Conservation (phyloP, 768 basidiomycete species). For the Tricholoma flavovirens region DNA sequence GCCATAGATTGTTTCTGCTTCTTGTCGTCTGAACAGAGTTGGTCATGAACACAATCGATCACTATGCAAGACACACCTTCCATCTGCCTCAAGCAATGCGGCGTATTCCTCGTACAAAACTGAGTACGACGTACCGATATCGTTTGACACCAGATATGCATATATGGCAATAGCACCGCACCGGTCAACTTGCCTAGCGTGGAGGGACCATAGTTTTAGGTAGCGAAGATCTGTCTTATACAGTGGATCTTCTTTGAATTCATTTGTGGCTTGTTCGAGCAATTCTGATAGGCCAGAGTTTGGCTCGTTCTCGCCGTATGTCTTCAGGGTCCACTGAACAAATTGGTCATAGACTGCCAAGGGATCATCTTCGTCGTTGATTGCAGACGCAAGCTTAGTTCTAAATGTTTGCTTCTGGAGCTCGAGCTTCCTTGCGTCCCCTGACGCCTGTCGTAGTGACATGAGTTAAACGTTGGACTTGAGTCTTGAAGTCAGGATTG, state of each 20-base stretch:
- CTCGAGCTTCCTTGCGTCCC: constrained; percentile 21
- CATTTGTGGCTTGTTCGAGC: constrained; percentile 76
- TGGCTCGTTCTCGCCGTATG: constrained; percentile 64
- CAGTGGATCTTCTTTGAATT: constrained; percentile 75
- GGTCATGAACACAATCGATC: not conserved
- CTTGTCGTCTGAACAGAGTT: constrained; percentile 45
- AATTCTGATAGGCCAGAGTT: constrained; percentile 73
- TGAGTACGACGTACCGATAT: constrained; percentile 73
- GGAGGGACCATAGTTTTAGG: constrained; percentile 86
- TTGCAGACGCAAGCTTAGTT: constrained; percentile 42
- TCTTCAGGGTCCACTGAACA: constrained; percentile 83
- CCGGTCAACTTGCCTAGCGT: constrained; percentile 75
- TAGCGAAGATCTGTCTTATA: constrained; percentile 90
- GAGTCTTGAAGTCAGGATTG: constrained; percentile 9
- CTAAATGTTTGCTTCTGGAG: constrained; percentile 31
- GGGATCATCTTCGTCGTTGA: constrained; percentile 78
- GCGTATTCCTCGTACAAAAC: constrained; percentile 93
- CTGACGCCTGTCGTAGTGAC: constrained; percentile 10
- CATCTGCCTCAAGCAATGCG: constrained; percentile 62
- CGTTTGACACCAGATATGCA: constrained; percentile 63
- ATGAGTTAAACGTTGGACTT: constrained; percentile 15
- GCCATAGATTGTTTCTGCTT: constrained; percentile 78
- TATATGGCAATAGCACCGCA: constrained; percentile 66
- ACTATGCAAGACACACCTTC: constrained; percentile 53
- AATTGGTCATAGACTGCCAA: constrained; percentile 82